Base-by-base conservation (phyloP, 129 eudicot genomes). In the Saussurea involucrata region DNA sequence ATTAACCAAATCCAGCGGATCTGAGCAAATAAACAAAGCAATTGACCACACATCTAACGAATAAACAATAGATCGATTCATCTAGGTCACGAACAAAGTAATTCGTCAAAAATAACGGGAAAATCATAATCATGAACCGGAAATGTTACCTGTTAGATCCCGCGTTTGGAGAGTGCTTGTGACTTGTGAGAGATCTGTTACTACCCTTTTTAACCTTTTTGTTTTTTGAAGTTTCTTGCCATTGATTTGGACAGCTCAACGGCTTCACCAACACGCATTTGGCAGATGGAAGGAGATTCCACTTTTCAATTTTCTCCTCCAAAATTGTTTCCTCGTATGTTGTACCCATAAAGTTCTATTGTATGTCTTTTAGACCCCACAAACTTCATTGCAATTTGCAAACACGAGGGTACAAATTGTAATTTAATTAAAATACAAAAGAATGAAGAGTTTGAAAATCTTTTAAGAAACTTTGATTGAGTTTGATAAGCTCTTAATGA, bases 191-290 rank as follows among this genome's bases (percentile, higher is more conserved):
- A 73, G 81, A 78, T 69, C 61, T 33, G 83, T 79, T 18, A 12
- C 5, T 29, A 27, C 71, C 77, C 36, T 71, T 32, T 28, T n/a
- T 61, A 67, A 33, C 46, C 40, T 11, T 71, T 76, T 24, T 70
- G 24, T 6, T 68, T 69, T 44, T 33, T 11, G 2, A 44, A n/a
- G 6, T 31, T 36, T 20, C 15, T 58, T 63, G 72, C 55, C 72
- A 68, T n/a, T 75, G 72, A 76, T 28, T 68, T 76, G 24, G 77
- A 76, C 72, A 60, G 80, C 76, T 76, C 80, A 75, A 69, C 80
- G 85, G 67, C 71, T 75, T 55, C 77, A 69, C 76, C 85, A 11
- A 71, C 82, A 77, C 60, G 75, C 78, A 72, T 75, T 75, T 69
- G 79, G 75, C 79, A 72, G 71, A 63, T 40, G 42, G 44, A 33